Conservation (phyloP, 495 filamentous ascomycete species). For the Podospora didyma region DNA sequence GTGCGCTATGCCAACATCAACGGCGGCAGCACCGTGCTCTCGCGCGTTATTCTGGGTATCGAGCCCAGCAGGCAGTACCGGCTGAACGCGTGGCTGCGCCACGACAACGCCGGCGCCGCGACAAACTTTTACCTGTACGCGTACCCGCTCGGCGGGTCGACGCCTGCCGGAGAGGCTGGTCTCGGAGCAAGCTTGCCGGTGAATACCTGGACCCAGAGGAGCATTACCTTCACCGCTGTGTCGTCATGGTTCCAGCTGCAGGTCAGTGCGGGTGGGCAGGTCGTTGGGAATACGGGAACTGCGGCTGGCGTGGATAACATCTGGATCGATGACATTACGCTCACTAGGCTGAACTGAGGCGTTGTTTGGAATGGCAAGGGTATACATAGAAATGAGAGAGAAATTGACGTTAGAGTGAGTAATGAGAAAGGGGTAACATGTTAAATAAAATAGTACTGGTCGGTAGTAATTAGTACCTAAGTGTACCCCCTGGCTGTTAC, state of each 20-base stretch:
- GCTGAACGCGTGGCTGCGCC: background rate
- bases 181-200: background rate
- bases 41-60: background rate
- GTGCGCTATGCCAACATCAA: slow-evolving; percentile 1
- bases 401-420: too few relatives aligned
- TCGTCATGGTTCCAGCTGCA: background rate
- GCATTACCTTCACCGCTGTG: background rate
- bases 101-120: background rate
- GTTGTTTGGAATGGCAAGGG: too few relatives aligned
- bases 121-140: slow-evolving; percentile 1
- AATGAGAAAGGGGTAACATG: too few relatives aligned
- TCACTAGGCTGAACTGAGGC: background rate
- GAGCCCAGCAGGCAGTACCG: slow-evolving; percentile 1
- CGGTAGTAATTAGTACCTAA: too few relatives aligned
- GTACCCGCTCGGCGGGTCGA: background rate
- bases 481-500: too few relatives aligned
- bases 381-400: too few relatives aligned
- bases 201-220: background rate
- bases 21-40: background rate
- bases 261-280: background rate
- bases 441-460: too few relatives aligned
- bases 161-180: background rate
- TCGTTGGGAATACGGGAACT: background rate
- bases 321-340: background rate
- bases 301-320: slow-evolving; percentile 1